phyloP scores from a whole-genome alignment of 495 filamentous ascomycete species.

The Tuber brumale region DNA sequence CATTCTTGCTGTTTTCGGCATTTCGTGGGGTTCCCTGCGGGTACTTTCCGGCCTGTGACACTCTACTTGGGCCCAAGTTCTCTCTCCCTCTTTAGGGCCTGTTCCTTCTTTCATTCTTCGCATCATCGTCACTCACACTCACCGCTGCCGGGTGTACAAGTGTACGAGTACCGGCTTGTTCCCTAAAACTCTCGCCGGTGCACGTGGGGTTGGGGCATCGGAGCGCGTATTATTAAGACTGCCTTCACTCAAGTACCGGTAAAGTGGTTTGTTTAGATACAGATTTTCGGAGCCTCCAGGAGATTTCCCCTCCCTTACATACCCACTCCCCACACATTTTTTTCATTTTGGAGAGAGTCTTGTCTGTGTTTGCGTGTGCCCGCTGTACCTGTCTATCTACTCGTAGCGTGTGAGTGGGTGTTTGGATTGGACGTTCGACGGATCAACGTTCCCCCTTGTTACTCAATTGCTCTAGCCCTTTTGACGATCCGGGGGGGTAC shows the following conservation, averaged over 20 bases:
- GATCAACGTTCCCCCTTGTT: neutral
- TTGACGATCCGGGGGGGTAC: neutral
- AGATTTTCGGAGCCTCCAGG: conserved; percentile 6
- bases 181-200: conserved; percentile 7
- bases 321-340: neutral
- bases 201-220: conserved; percentile 14
- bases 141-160: conserved; percentile 12
- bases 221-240: conserved; percentile 28
- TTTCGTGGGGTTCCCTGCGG: neutral
- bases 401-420: neutral
- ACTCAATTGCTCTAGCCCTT: neutral
- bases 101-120: neutral
- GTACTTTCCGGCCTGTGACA: neutral
- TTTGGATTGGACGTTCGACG: neutral
- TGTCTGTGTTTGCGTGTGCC: neutral
- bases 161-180: conserved; percentile 6
- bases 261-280: conserved; percentile 9
- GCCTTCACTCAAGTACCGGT: neutral
- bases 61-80: neutral
- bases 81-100: neutral
- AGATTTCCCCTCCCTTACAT: neutral
- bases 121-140: neutral
- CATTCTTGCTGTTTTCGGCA: neutral
- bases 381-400: neutral
- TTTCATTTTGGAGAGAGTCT: neutral